Base-by-base conservation (phyloP, 139 green algal species). In the Coccomyxa sp. region DNA sequence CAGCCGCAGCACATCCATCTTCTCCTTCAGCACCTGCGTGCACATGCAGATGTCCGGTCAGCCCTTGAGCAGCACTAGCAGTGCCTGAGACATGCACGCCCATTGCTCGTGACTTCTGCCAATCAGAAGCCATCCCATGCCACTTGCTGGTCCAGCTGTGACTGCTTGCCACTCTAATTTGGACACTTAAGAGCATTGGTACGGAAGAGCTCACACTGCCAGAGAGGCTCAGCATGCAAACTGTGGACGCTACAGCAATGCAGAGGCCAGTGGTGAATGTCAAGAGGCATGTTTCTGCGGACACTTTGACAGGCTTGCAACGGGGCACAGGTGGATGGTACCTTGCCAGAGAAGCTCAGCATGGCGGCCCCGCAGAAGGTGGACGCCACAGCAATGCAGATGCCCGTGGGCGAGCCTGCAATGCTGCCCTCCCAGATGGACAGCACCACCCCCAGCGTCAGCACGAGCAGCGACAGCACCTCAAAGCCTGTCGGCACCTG, bases 1-100 rank as follows among this genome's bases (percentile, higher is more conserved):
- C 18, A 95, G 82, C 8, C 86, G 75, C 41, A 92, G 74, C 18
- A 91, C 90, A 78, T 93, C 86, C 68, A 94, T 72, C 83, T 91
- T 88, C 70, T 92, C 88, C 9, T 74, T 82, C 73, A 91, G 79
- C 29, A 91, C 68, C 68, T 31, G 84, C 39, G 22, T 4, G 18
- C 50, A 64, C 5, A 64, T 31, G 2, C 22, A 64, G 27, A n/a
- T n/a, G n/a, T n/a, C n/a, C n/a, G n/a, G n/a, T n/a, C n/a, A n/a
- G n/a, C n/a, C n/a, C n/a, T n/a, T n/a, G n/a, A n/a, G n/a, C n/a
- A n/a, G n/a, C n/a, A n/a, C n/a, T n/a, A n/a, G n/a, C n/a, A n/a
- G n/a, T n/a, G n/a, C n/a, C n/a, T n/a, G n/a, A n/a, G n/a, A n/a
- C n/a, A n/a, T n/a, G n/a, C n/a, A n/a, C n/a, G n/a, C n/a, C n/a